Conservation (phyloP, 106 monocot genomes). For the Allium fistulosum region DNA sequence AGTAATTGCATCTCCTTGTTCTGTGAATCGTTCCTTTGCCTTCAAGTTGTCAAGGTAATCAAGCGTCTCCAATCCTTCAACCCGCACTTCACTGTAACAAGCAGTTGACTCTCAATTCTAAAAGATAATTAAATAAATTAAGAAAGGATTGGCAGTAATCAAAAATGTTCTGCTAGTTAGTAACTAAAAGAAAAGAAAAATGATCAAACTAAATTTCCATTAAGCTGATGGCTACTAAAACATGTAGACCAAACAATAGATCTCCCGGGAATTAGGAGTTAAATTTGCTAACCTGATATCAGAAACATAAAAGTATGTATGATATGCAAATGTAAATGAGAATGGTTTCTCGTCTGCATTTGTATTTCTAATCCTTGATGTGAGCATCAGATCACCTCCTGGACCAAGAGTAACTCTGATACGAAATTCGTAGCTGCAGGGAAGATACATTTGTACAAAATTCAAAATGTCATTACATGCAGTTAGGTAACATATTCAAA, state of each 20-base stretch:
- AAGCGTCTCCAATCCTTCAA: constrained; percentile 87
- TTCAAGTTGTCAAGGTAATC: constrained; percentile 78
- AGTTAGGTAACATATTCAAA: too few species aligned
- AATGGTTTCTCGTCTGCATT: constrained; percentile 60
- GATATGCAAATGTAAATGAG: constrained; percentile 66
- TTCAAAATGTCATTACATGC: background rate
- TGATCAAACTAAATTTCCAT: background rate
- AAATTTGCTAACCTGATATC: constrained; percentile 62
- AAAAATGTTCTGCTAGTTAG: background rate
- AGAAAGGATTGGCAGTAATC: background rate
- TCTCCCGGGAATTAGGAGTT: background rate
- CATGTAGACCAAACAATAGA: background rate
- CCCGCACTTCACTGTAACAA: constrained; percentile 64
- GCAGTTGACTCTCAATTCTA: constrained; percentile 1
- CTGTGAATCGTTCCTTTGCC: constrained; percentile 53
- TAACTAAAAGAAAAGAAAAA: background rate
- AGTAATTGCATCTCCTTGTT: constrained; percentile 81
- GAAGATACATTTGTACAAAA: background rate
- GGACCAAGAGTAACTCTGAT: constrained; percentile 52
- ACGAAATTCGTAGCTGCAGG: constrained; percentile 62
- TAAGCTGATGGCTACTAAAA: background rate
- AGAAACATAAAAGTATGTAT: constrained; percentile 66
- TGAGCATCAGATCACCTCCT: constrained; percentile 73
- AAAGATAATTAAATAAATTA: background rate
- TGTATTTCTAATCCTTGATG: constrained; percentile 71